These are phyloP conservation scores for Didymella glomerata DNA, from an alignment of 2,329 filamentous ascomycete species.

Conservation along the genomic window DNA sequence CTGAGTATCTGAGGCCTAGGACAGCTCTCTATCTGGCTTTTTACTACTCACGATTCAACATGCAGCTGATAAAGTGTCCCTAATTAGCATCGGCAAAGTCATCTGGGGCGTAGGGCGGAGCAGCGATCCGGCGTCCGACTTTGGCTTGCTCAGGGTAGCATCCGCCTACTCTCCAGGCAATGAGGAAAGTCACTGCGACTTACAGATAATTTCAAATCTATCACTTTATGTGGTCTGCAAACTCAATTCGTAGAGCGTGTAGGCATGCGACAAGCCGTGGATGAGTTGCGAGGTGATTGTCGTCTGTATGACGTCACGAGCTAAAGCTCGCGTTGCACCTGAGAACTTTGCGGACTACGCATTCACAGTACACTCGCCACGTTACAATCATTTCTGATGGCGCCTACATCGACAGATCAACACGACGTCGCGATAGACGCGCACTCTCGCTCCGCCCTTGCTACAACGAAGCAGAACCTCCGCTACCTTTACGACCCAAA, in stretches of 20 bases:
- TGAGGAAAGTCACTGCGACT: too few relatives aligned
- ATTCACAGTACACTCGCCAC: neutral
- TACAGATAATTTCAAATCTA: too few relatives aligned
- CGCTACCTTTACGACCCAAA: constrained; percentile 51
- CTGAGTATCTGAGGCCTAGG: too few relatives aligned
- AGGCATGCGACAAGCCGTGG: neutral
- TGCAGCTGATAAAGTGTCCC: neutral
- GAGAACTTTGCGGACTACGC: too few relatives aligned
- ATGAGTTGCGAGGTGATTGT: neutral
- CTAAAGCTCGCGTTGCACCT: neutral
- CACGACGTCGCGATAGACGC: constrained; percentile 16
- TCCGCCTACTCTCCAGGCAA: too few relatives aligned
- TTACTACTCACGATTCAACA: neutral
- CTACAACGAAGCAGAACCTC: constrained; percentile 42
- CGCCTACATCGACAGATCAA: constrained; percentile 5
- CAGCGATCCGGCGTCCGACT: constrained; percentile 1
- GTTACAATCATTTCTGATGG: neutral
- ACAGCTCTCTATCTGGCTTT: neutral
- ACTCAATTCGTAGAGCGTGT: too few relatives aligned
- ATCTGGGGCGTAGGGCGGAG: constrained; percentile 1
- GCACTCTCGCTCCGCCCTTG: constrained; percentile 36
- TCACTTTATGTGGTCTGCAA: too few relatives aligned
- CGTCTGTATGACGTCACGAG: constrained; percentile 9
- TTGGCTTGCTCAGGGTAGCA: constrained; percentile 1
- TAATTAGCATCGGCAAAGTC: constrained; percentile 9